phyloP scores from a whole-genome alignment of 1,284 basidiomycete species.

The Phellopilus nigrolimitatus region DNA sequence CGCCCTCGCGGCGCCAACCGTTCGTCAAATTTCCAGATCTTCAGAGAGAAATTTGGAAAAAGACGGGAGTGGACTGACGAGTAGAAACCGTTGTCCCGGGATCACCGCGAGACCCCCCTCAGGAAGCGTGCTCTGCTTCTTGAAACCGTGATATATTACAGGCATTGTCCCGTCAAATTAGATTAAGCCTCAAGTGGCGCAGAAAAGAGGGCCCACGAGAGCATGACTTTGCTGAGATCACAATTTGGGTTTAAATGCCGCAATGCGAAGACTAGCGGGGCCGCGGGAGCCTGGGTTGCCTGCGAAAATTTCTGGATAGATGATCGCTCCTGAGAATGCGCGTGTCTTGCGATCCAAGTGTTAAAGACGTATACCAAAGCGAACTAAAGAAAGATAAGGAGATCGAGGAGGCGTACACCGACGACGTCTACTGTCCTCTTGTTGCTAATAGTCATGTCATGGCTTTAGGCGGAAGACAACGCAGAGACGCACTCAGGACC shows the following conservation, averaged over 20 bases:
- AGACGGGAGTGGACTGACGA: constrained; percentile 42
- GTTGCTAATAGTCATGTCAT: constrained; percentile 26
- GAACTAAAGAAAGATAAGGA: constrained; percentile 34
- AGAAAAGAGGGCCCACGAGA: constrained; percentile 53
- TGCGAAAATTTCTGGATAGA: constrained; percentile 82
- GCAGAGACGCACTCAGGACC: constrained; percentile 43
- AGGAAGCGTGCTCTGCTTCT: constrained; percentile 73
- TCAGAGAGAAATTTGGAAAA: not conserved
- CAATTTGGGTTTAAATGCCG: constrained; percentile 84
- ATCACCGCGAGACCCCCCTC: constrained; percentile 86
- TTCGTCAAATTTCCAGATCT: not conserved
- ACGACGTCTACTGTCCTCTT: constrained; percentile 88
- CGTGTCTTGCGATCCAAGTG: constrained; percentile 62
- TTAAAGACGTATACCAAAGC: constrained; percentile 66
- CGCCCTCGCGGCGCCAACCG: constrained; percentile 80
- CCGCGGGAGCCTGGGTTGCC: constrained; percentile 75
- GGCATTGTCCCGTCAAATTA: constrained; percentile 30
- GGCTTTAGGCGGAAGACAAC: constrained; percentile 26
- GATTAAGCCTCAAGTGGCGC: not conserved
- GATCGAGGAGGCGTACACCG: constrained; percentile 51
- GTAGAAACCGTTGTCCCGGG: constrained; percentile 91
- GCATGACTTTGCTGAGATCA: constrained; percentile 87
- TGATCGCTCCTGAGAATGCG: constrained; percentile 77
- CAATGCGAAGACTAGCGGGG: constrained; percentile 68
- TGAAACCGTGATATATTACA: constrained; percentile 72